Base-by-base conservation (phyloP, 2,329 filamentous ascomycete genomes). In the Colletotrichum sp. region DNA sequence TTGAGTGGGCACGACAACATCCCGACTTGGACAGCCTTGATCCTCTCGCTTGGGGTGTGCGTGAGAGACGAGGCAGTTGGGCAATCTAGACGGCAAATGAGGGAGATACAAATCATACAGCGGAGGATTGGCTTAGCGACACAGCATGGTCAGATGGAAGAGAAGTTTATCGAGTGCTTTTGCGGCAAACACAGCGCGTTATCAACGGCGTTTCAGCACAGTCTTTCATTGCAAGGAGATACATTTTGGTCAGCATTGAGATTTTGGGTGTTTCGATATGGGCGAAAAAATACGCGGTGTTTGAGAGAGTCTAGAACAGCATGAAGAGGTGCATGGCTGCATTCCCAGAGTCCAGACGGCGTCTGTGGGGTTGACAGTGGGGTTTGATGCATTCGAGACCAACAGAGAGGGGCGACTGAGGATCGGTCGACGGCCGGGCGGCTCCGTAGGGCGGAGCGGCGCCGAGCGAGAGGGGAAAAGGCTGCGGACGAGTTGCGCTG, bases 1-100 rank as follows among this genome's bases (percentile, higher is more conserved):
- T 90, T 49, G 96, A 98, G 83, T 99, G 96, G 96, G 96, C 94
- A 28, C 90, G 94, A 72, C 96, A 98, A 84, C 95, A 98, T 82
- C 95, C 96, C 7, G 90, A 92, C 77, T 92, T 97, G 84, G 89
- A 92, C 79, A 87, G 88, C 72, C 88, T 91, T 78, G 89, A 89
- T 70, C 88, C 90, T 5, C 85, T 91, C 78, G 90, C 91, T 6
- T 95, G 94, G 94, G 94, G 94, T 15, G 91, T 94, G 64, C 87
- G 89, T 71, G 92, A 92, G 76, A 86, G 93, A 76, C 86, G 91
- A 81, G 94, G 94, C 72, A 95, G 93, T 80, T 96, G 94, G 94
- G 94, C 93, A 57, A 90, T 94, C 18, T 76, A 65, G 55, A 52
- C 21, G 63, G 15, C 0, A 59, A 36, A 44, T 9, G 8, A 44